These are phyloP conservation scores for Rosa hybrid DNA, from an alignment of 331 rosid genomes.

Conservation along the genomic window DNA sequence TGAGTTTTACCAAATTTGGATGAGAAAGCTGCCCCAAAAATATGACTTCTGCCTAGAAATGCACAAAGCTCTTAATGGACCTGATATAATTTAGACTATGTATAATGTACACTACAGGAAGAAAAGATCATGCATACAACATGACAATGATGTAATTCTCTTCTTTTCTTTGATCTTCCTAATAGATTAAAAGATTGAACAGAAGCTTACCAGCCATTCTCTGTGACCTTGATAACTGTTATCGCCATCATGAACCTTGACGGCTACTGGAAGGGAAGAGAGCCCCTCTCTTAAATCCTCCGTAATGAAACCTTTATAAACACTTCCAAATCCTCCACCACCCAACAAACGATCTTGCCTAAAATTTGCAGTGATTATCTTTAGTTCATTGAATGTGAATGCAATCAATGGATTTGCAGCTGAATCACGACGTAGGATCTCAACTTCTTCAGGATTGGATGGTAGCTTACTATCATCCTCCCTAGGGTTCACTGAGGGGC, in stretches of 20 bases:
- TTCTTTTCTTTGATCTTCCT: not conserved
- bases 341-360: conserved; percentile 80
- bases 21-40: conserved; percentile 99
- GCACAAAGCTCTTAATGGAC: conserved; percentile 32
- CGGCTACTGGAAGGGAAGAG: conserved; percentile 74
- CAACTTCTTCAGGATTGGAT: conserved; percentile 94
- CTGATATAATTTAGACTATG: conserved; percentile 17
- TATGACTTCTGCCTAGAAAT: conserved; percentile 95
- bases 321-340: conserved; percentile 99
- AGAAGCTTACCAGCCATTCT: conserved; percentile 91
- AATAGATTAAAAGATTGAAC: conserved; percentile 13
- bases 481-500: conserved; percentile 42
- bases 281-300: conserved; percentile 78
- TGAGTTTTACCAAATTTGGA: conserved; percentile 88
- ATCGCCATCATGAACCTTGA: conserved; percentile 96
- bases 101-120: not conserved
- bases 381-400: conserved; percentile 70
- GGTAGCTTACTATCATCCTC: conserved; percentile 65
- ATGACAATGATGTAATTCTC: conserved; percentile 6
- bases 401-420: conserved; percentile 82
- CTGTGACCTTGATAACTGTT: conserved; percentile 97
- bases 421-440: conserved; percentile 78
- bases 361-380: conserved; percentile 75
- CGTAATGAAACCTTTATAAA: conserved; percentile 81
- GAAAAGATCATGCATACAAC: conserved; percentile 2